Evolutionary conservation across 208 protist species (phyloP), one percentile per base, ranked within the genome.

Genomic region (Borovskyia barvae): DNA sequence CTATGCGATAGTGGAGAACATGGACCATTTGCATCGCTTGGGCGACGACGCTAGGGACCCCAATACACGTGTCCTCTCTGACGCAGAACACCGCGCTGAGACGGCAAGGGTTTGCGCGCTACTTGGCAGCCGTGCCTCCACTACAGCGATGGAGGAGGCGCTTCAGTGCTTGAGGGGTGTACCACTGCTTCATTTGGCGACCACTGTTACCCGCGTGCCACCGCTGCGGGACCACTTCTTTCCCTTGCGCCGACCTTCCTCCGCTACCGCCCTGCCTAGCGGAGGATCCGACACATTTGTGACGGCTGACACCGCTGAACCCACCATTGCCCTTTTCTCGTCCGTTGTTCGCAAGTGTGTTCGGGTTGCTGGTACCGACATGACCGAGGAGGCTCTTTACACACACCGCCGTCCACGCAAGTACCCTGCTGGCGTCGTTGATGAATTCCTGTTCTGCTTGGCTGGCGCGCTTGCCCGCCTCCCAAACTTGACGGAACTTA

Each of bases 111-210:
- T 61, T 40, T 4, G 15, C 0, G 43, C 43, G 2, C 20, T 56
- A 15, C 35, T 79, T 24, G 24, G 56, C 33, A 43, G 37, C 29
- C 9, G 32, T 2, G 62, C 17, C 15, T 57, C 78, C 7, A 20
- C 60, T 8, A 57, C 73, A 24, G 66, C 75, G 12, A 62, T 92
- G 46, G 25, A 45, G 9, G 54, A 59, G 26, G 70, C 73, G 26
- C 52, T 90, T 41, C 35, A 53, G 39, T 62, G 66, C 58, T 59
- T 87, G 26, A 52, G 64, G 1, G 76, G 78, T 0, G 74, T 87
- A 37, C 71, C 72, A 58, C 65, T 94, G 57, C 69, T 94, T 20
- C 83, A 94, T 55, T 66, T 87, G 45, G 60, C 75, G 3, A 81
- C 83, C 7, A 67, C 74, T 6, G 49, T 79, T 11, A 22, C 84